Evolutionary conservation across 108 stramenopile genomes (phyloP), one percentile per base, ranked within the genome.

Genomic region (Cyclotella cryptica): DNA sequence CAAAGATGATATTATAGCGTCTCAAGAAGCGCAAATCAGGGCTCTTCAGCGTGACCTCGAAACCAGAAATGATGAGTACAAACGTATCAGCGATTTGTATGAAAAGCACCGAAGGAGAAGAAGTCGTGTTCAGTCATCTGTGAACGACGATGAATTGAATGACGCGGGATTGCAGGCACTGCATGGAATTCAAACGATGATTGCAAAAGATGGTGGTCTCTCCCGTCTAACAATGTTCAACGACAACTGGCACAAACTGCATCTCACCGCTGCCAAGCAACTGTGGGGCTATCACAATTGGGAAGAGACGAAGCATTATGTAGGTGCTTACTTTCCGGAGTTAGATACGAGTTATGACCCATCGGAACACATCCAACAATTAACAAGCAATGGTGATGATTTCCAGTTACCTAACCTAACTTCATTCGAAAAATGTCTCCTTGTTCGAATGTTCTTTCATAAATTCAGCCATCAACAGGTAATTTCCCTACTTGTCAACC

Each of bases 181-280:
- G n/a, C n/a, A n/a, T n/a, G n/a, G n/a, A n/a, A n/a, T n/a, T n/a
- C n/a, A n/a, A n/a, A n/a, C n/a, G n/a, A n/a, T n/a, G n/a, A n/a
- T n/a, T n/a, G n/a, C n/a, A n/a, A n/a, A n/a, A n/a, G n/a, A 12
- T 10, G 77, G 77, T 35, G 77, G 77, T 12, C 21, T 78, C 19
- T 62, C 61, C 30, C 63, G 78, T 35, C 29, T 66, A 19, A 79
- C 78, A 71, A 72, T 79, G 26, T 66, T 66, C 26, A 58, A 53
- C 43, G 42, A 73, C 45, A 54, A 73, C 22, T 79, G 78, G 78
- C 78, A 79, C 53, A 28, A 15, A 26, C 40, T 73, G 14, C 71
- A 79, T 47, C 52, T 53, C 5, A 46, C 57, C 29, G 78, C 78
- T 2, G 78, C 78, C 0, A 53, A 40, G 18, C 54, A 27, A 0